phyloP scores from a whole-genome alignment of 2,329 filamentous ascomycete species.

The Verticillium klebahnii region DNA sequence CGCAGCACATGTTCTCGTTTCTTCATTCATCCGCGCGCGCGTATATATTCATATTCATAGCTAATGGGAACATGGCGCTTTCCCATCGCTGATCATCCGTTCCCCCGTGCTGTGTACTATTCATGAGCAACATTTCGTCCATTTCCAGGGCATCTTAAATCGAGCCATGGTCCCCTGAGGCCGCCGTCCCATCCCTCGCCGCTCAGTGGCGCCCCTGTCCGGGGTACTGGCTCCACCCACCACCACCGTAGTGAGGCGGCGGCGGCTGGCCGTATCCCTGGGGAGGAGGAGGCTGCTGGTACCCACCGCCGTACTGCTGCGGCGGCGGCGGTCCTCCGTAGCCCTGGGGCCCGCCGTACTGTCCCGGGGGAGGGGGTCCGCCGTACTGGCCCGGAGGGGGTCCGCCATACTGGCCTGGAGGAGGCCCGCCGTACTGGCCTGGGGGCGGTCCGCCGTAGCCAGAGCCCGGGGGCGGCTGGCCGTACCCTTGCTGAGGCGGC shows the following conservation, averaged over 20 bases:
- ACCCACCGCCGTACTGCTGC: slow-evolving; percentile 9
- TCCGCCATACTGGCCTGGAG: slow-evolving; percentile 20
- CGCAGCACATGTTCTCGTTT: too few species aligned
- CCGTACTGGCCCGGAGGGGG: slow-evolving; percentile 25
- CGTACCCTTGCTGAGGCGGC: slow-evolving; percentile 19
- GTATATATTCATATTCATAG: too few species aligned
- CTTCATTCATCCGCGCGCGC: too few species aligned
- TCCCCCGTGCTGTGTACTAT: too few species aligned
- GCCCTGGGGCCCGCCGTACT: slow-evolving; percentile 19
- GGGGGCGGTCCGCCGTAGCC: slow-evolving; percentile 23
- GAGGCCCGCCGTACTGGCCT: slow-evolving; percentile 22
- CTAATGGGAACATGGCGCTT: too few species aligned
- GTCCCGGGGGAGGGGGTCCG: slow-evolving; percentile 13
- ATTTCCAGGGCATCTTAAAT: too few species aligned
- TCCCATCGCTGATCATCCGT: too few species aligned
- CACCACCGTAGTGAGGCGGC: slow-evolving; percentile 17
- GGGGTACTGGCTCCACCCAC: slow-evolving; percentile 30
- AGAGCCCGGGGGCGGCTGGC: slow-evolving; percentile 12
- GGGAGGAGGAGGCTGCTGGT: slow-evolving; percentile 9
- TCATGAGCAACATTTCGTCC: too few species aligned
- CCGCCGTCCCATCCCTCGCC: too few species aligned
- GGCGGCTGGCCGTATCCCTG: slow-evolving; percentile 14
- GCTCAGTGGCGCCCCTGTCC: slow-evolving; percentile 19
- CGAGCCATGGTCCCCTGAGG: too few species aligned
- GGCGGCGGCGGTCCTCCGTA: slow-evolving; percentile 15